Percentiles rank a stretch among this genome's conserved stretches.
These are phyloP conservation scores for Ettlia oleoabundans DNA, from an alignment of 139 green algal species.

Conservation along the genomic window DNA sequence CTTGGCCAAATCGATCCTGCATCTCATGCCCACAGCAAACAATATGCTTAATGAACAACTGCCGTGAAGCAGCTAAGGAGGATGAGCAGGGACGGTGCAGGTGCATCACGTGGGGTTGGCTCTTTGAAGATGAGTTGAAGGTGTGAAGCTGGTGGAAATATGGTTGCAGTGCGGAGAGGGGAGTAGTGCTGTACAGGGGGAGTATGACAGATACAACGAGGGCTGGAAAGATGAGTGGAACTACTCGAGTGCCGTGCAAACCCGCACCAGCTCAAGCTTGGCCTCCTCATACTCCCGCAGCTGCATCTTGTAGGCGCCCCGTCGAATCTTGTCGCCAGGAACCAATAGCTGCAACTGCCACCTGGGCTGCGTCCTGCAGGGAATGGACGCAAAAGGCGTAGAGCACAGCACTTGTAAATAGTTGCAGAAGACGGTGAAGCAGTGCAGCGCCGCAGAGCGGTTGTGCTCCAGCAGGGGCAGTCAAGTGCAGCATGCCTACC, in stretches of 20 bases:
- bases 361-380: conserved; percentile 16
- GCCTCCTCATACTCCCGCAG: conserved; percentile 36
- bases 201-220: too few relatives aligned
- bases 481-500: neutral
- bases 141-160: too few relatives aligned
- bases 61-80: too few relatives aligned
- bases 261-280: conserved; percentile 35
- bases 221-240: too few relatives aligned
- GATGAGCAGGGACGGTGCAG: too few relatives aligned
- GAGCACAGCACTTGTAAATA: neutral
- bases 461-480: neutral
- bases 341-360: neutral
- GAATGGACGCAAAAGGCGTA: too few relatives aligned
- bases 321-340: conserved; percentile 7
- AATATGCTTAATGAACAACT: too few relatives aligned
- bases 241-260: too few relatives aligned
- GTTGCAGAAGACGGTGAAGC: neutral
- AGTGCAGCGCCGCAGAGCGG: neutral
- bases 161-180: too few relatives aligned
- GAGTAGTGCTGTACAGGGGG: too few relatives aligned
- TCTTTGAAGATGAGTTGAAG: too few relatives aligned
- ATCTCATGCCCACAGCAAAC: neutral
- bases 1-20: conserved; percentile 42
- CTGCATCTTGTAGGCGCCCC: conserved; percentile 34
- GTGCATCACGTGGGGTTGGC: too few relatives aligned